Base-by-base conservation (phyloP, 2,329 filamentous ascomycete genomes). In the Colletotrichum camelliae region DNA sequence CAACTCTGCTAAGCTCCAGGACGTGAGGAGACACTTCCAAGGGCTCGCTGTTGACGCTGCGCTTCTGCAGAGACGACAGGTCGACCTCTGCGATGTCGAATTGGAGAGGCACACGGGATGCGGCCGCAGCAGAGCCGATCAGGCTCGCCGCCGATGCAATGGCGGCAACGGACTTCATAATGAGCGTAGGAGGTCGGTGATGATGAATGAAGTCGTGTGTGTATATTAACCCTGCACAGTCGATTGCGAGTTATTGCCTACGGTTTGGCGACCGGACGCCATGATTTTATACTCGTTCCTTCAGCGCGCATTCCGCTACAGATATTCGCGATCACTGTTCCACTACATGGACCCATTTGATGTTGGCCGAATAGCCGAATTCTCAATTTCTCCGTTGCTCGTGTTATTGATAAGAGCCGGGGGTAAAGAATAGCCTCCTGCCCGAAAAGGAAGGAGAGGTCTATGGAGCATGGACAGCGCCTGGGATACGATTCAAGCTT, bases 81-180 rank as follows among this genome's bases (percentile, higher is more conserved):
- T 66, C 64, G 39, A 52, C 64, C 27, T 66, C 64, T 8, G 27
- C 39, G 10, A 66, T 66, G 18, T 66, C 64, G 39, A 66, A 66
- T 12, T 31, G 39, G 10, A 52, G 64, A 6, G 64, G 27, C 64
- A 52, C 39, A 27, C 27, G 24, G 27, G 64, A 52, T 27, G 37
- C 37, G 24, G 18, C 24, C 1, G 18, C 18, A 29, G 18, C 7
- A 1, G 39, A 66, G 64, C 64, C 39, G 2, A 66, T 27, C 1
- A 66, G 39, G 39, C 58, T 2, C 12, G 29, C 18, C 2, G 37
- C 27, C 10, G 64, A 52, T 7, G 27, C 18, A 12, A 52, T 24
- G 9, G 58, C 15, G 10, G 31, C 39, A n/a, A 31, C 24, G 24
- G 29, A 55, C 39, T 66, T 66, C 39, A 66, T 66, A n/a, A 29